Conservation (phyloP, 1,284 basidiomycete genomes). For the Hymenochaete sp. region DNA sequence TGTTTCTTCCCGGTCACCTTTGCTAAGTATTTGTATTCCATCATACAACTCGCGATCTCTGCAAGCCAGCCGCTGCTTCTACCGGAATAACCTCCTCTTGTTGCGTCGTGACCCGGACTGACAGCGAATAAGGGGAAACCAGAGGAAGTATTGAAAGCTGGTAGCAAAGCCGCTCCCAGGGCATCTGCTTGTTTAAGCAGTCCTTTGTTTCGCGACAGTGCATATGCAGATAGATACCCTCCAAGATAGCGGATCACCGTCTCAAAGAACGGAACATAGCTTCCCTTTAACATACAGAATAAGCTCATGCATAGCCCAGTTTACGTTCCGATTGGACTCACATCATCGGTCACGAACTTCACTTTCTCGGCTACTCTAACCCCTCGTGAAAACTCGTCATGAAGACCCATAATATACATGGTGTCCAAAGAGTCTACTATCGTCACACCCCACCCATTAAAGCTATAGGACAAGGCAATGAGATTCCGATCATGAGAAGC, state of each 20-base stretch:
- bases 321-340: conserved; percentile 22
- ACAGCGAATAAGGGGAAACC: conserved; percentile 45
- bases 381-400: conserved; percentile 60
- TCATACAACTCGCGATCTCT: conserved; percentile 47
- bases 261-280: conserved; percentile 57
- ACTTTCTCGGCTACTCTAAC: conserved; percentile 52
- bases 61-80: conserved; percentile 24
- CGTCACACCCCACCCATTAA: conserved; percentile 73
- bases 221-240: conserved; percentile 62
- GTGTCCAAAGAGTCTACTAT: conserved; percentile 71
- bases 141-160: conserved; percentile 41
- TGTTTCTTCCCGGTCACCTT: conserved; percentile 46
- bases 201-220: conserved; percentile 49
- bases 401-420: conserved; percentile 60
- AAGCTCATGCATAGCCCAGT: too few species aligned
- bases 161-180: conserved; percentile 39
- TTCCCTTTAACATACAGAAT: conserved; percentile 19
- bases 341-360: conserved; percentile 41
- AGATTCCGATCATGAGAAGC: background rate
- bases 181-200: conserved; percentile 44
- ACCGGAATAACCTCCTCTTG: conserved; percentile 4
- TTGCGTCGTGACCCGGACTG: conserved; percentile 28
- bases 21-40: conserved; percentile 59
- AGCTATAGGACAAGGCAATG: conserved; percentile 27
- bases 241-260: conserved; percentile 72